phyloP scores from a whole-genome alignment of 2,329 filamentous ascomycete genomes.

The Fusarium azukiicola region DNA sequence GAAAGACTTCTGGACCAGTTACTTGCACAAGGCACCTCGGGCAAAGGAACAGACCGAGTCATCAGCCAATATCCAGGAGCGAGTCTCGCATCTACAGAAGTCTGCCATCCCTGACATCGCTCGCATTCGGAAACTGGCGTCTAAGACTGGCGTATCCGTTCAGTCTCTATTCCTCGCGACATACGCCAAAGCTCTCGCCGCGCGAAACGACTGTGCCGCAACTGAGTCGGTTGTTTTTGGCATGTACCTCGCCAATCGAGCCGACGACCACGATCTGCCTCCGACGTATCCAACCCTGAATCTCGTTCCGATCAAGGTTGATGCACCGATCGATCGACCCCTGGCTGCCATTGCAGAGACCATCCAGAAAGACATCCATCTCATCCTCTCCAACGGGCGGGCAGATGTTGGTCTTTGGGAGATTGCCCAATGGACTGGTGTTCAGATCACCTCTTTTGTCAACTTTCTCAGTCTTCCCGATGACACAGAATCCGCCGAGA shows the following conservation, averaged over 20 bases:
- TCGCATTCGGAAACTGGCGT: slow-evolving; percentile 59
- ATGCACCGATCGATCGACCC: slow-evolving; percentile 50
- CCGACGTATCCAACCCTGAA: slow-evolving; percentile 86
- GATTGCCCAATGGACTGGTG: slow-evolving; percentile 87
- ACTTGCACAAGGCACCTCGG: slow-evolving; percentile 55
- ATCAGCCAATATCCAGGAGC: slow-evolving; percentile 31
- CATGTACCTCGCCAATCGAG: slow-evolving; percentile 91
- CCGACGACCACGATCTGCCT: slow-evolving; percentile 71
- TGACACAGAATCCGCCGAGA: not conserved
- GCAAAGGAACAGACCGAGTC: not conserved
- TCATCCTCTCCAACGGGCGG: slow-evolving; percentile 74
- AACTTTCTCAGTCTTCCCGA: slow-evolving; percentile 86
- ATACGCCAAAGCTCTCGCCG: slow-evolving; percentile 74
- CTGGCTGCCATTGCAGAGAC: slow-evolving; percentile 74
- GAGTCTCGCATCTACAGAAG: slow-evolving; percentile 67
- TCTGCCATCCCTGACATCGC: slow-evolving; percentile 66
- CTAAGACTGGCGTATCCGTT: slow-evolving; percentile 79
- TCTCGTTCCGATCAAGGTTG: slow-evolving; percentile 86
- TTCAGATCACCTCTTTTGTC: slow-evolving; percentile 86
- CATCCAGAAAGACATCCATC: slow-evolving; percentile 85
- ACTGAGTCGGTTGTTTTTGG: slow-evolving; percentile 81
- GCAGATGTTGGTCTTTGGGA: slow-evolving; percentile 84
- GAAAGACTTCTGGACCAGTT: slow-evolving; percentile 66
- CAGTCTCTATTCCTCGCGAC: slow-evolving; percentile 89
- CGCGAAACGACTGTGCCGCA: slow-evolving; percentile 56